phyloP scores from a whole-genome alignment of 192 early-diverging fungal species.

The Entomortierella chlamydospora region DNA sequence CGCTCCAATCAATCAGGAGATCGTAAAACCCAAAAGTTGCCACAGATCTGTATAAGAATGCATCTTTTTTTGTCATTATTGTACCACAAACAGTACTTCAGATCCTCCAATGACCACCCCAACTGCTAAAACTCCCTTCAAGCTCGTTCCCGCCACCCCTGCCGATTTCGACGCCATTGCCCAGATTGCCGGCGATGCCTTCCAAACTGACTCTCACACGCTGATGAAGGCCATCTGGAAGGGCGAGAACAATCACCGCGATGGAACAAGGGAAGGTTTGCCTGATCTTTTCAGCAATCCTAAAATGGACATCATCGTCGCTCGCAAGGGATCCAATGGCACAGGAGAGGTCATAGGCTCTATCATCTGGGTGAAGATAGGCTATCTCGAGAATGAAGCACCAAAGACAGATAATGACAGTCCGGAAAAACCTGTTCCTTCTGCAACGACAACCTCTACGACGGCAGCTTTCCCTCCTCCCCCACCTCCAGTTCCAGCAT shows the following conservation, averaged over 20 bases:
- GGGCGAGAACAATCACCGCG: slow-evolving; percentile 18
- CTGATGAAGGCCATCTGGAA: slow-evolving; percentile 28
- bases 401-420: not conserved
- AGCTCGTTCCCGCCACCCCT: slow-evolving; percentile 8
- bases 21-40: too few relatives aligned
- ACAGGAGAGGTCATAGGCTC: slow-evolving; percentile 20
- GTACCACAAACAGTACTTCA: too few relatives aligned
- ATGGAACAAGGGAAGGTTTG: slow-evolving; percentile 1
- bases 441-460: not conserved
- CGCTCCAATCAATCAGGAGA: too few relatives aligned
- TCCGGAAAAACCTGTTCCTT: not conserved
- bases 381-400: slow-evolving; percentile 3
- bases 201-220: slow-evolving; percentile 17
- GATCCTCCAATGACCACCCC: too few relatives aligned
- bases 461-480: slow-evolving; percentile 5
- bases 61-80: too few relatives aligned
- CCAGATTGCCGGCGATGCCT: slow-evolving; percentile 20
- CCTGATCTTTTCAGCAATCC: not conserved
- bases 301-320: slow-evolving; percentile 17
- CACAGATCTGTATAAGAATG: too few relatives aligned
- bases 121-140: not conserved
- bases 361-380: slow-evolving; percentile 14
- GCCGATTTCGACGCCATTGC: slow-evolving; percentile 21
- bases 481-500: slow-evolving; percentile 7
- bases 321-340: slow-evolving; percentile 13